Conservation (phyloP, 2,329 filamentous ascomycete genomes). For the Ophiostoma ulmi region DNA sequence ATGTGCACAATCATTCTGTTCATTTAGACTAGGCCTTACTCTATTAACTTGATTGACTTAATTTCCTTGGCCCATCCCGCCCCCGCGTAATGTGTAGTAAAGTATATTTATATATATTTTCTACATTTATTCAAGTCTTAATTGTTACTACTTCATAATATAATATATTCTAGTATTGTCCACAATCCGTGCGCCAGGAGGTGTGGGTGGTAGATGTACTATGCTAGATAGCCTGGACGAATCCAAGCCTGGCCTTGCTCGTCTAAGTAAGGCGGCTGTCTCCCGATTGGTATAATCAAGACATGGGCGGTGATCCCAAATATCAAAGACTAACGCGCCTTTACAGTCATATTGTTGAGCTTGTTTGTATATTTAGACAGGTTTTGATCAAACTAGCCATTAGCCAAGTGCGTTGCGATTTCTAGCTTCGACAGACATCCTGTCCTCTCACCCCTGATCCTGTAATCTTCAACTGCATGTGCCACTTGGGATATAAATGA, state of each 20-base stretch:
- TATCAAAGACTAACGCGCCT: not conserved
- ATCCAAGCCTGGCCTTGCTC: not conserved
- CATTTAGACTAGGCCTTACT: not conserved
- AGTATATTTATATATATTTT: not conserved
- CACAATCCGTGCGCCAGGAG: not conserved
- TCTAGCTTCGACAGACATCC: not conserved
- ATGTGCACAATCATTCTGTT: not conserved
- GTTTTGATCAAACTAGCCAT: not conserved
- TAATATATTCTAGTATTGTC: not conserved
- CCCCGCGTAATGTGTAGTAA: not conserved
- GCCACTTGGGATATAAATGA: not conserved
- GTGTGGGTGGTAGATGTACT: not conserved
- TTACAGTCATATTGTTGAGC: not conserved
- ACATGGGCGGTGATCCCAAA: not conserved
- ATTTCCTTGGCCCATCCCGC: slow-evolving; percentile 1
- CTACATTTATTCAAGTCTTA: not conserved
- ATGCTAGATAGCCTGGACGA: not conserved
- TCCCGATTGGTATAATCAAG: not conserved
- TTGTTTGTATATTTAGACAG: not conserved
- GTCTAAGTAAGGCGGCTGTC: not conserved
- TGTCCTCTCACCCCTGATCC: not conserved
- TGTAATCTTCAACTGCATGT: not conserved
- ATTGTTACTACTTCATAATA: not conserved
- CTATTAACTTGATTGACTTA: not conserved
- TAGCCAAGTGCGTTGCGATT: not conserved